Evolutionary conservation across 1,284 basidiomycete species (phyloP).

Genomic region (Heterobasidion occidentale): DNA sequence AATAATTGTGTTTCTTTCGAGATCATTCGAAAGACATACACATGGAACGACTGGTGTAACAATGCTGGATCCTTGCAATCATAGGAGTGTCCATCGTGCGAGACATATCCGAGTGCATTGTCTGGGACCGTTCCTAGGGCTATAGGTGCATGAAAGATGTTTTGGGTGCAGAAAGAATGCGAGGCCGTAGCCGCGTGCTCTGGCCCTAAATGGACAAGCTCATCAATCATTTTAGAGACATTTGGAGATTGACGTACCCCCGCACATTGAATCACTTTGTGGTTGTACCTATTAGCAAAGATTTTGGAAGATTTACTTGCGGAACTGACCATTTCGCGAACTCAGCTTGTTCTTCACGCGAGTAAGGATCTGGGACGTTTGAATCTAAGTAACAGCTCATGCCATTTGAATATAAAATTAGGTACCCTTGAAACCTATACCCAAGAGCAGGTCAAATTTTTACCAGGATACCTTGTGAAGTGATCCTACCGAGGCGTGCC

Average conservation of each 20-base stretch:
- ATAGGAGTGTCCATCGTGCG: conserved; percentile 48
- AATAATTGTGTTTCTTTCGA: not conserved
- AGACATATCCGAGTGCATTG: conserved; percentile 38
- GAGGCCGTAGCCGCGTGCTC: conserved; percentile 37
- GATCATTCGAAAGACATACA: conserved; percentile 31
- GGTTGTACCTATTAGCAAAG: not conserved
- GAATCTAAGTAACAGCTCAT: no score
- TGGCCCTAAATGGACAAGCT: no score
- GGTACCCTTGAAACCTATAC: conserved; percentile 23
- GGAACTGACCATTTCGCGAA: conserved; percentile 47
- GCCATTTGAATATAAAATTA: not conserved
- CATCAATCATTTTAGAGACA: no score
- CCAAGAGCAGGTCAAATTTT: not conserved
- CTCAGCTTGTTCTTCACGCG: conserved; percentile 40
- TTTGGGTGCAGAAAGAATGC: conserved; percentile 43
- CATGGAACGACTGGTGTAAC: conserved; percentile 49
- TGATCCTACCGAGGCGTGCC: conserved; percentile 40
- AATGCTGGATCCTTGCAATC: conserved; percentile 46
- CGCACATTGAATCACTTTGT: conserved; percentile 45
- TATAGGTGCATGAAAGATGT: conserved; percentile 43
- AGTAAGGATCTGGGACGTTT: conserved; percentile 41
- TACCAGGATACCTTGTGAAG: not conserved
- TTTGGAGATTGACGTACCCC: conserved; percentile 24
- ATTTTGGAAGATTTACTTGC: not conserved
- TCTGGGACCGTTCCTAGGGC: conserved; percentile 16